Evolutionary conservation across 1,284 basidiomycete species (phyloP).

Genomic region (Ceratobasidium sp.): DNA sequence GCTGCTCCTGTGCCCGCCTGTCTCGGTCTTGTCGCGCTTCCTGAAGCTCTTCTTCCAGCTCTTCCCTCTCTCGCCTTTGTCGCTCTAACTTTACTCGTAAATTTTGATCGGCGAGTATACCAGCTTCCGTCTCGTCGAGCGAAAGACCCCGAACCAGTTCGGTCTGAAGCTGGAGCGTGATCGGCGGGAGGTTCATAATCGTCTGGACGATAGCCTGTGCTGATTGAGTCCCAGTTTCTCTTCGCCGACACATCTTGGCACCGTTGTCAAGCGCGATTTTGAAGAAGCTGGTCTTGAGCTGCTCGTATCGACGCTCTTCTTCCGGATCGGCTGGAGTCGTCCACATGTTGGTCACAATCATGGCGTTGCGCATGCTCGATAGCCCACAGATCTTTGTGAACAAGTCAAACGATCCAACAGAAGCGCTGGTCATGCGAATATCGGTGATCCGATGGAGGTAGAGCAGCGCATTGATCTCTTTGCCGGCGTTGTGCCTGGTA

Average conservation of each 20-base stretch:
- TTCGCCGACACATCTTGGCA: conserved; percentile 50
- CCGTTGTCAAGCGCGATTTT: conserved; percentile 52
- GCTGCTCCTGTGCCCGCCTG: conserved; percentile 32
- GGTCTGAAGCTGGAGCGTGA: conserved; percentile 17
- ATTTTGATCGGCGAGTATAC: conserved; percentile 27
- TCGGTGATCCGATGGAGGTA: conserved; percentile 49
- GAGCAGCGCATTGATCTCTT: conserved; percentile 40
- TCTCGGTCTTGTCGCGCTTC: conserved; percentile 25
- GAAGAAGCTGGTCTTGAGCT: conserved; percentile 53
- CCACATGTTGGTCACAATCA: conserved; percentile 56
- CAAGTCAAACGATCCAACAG: conserved; percentile 37
- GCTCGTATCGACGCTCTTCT: conserved; percentile 49
- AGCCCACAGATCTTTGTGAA: conserved; percentile 48
- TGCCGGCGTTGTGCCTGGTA: neutral
- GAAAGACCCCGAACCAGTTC: conserved; percentile 6
- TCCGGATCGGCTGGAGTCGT: conserved; percentile 9
- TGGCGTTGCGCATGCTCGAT: conserved; percentile 50
- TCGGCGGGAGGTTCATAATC: neutral
- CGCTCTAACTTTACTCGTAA: conserved; percentile 10
- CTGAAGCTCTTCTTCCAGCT: conserved; percentile 36
- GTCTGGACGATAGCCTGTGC: conserved; percentile 5
- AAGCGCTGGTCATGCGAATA: conserved; percentile 42
- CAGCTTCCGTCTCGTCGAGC: conserved; percentile 29
- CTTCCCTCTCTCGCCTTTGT: conserved; percentile 17
- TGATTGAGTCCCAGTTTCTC: neutral